Evolutionary conservation across 495 filamentous ascomycete species (phyloP).

Genomic region (Annulohypoxylon moriforme): DNA sequence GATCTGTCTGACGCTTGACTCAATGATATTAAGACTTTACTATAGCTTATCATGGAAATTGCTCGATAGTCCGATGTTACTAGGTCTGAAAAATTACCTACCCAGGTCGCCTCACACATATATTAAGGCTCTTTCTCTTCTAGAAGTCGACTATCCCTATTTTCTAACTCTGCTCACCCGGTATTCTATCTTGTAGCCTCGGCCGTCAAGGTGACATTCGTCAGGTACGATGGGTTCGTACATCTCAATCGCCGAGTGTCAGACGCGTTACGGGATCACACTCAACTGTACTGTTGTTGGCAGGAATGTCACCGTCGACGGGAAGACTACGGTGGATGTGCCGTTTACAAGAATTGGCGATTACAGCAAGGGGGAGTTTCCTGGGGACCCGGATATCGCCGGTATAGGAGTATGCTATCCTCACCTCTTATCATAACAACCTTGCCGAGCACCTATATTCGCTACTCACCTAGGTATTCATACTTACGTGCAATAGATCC

Average conservation of each 20-base stretch:
- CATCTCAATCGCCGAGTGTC: constrained; percentile 44
- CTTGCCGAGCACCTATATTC: not conserved
- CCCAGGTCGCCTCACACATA: too few species aligned
- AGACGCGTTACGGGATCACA: constrained; percentile 35
- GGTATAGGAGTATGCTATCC: constrained; percentile 30
- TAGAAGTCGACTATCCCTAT: not conserved
- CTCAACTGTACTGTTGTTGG: constrained; percentile 33
- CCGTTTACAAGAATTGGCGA: constrained; percentile 28
- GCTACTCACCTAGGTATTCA: not conserved
- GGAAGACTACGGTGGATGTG: not conserved
- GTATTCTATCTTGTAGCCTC: not conserved
- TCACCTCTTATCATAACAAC: not conserved
- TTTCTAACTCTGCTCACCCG: not conserved
- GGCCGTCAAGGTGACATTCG: not conserved
- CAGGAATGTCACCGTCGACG: not conserved
- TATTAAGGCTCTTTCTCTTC: constrained; percentile 1
- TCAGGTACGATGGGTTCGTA: constrained; percentile 44
- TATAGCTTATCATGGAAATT: not conserved
- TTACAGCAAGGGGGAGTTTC: constrained; percentile 21
- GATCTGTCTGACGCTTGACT: not conserved
- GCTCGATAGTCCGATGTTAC: not conserved
- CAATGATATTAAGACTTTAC: not conserved
- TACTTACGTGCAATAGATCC: constrained; percentile 37
- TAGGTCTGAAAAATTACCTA: not conserved
- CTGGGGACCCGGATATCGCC: constrained; percentile 36